phyloP scores from a whole-genome alignment of 257 asterid species.

The Verbena officinalis region DNA sequence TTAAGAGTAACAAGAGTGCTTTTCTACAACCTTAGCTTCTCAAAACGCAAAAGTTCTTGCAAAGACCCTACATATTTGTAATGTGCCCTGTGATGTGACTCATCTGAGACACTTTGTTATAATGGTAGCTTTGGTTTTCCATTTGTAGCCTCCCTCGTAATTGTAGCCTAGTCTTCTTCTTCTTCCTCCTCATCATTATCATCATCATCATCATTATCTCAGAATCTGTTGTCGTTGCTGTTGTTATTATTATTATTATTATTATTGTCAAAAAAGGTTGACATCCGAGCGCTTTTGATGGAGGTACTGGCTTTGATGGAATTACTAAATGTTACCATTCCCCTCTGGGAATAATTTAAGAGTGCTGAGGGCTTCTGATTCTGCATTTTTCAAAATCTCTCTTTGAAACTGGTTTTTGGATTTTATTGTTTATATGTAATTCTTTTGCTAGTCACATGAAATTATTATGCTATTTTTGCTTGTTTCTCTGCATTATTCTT shows the following conservation, averaged over 20 bases:
- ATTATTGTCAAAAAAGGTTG: neutral
- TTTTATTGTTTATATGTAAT: no score
- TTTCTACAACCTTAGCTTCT: no score
- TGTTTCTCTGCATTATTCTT: neutral
- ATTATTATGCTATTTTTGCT: neutral
- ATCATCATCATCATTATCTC: neutral
- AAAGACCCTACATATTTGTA: no score
- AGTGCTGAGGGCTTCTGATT: constrained; percentile 25
- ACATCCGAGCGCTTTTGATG: neutral
- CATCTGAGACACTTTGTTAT: neutral
- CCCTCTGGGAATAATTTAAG: neutral
- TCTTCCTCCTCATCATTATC: neutral
- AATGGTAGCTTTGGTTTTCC: constrained; percentile 27
- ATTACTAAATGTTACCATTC: constrained; percentile 10
- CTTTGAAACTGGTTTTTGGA: no score
- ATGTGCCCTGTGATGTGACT: constrained; percentile 32
- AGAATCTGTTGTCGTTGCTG: neutral
- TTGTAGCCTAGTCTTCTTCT: neutral
- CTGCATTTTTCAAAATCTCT: no score
- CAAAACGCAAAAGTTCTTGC: no score
- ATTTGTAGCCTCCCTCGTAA: constrained; percentile 25
- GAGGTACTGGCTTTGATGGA: constrained; percentile 38
- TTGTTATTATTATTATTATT: constrained; percentile 23
- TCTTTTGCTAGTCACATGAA: neutral
- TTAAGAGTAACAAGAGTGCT: no score